Evolutionary conservation across 177 flowering plant genomes (phyloP), one percentile per base, ranked within the genome.

Genomic region (Vitis hybrid): DNA sequence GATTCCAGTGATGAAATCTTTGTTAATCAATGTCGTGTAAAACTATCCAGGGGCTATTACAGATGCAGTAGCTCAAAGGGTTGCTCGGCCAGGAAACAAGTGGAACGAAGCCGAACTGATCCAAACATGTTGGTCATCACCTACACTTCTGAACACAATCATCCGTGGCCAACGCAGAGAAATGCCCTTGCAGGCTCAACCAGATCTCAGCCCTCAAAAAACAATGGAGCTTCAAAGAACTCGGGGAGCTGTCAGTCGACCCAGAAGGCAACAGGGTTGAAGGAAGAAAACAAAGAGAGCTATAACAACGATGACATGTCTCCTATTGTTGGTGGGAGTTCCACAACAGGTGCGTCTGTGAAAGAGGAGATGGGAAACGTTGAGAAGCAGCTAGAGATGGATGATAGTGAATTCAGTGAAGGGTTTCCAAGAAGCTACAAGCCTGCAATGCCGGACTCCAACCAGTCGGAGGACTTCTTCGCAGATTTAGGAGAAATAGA

Each of bases 21-120:
- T 2, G 13, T 56, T 56, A 32, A 4, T 32, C 63, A 39, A 49
- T 39, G n/a, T 39, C 7, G 45, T 39, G 7, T 39, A 39, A 39
- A 39, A 39, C 45, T 39, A 39, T 39, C 45, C 45, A 92, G 98
- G 85, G 94, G 98, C 4, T 93, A 93, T 79, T 93, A 93, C 62
- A 88, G 97, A 80, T 93, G 98, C 80, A 93, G 98, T 72, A 91
- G 97, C 74, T 91, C 98, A 15, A 93, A 93, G 77, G 98, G 98
- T 18, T 93, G 98, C 67, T 86, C 91, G 10, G 98, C 98, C 39
- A 86, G 98, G 69, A 93, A 93, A 76, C 98, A 93, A 79, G 98
- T 93, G 2, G 98, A 93, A 79, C 60, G 97, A 48, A 91, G 98
- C 83, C 74, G 97, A 65, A 85, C 89, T 1, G 98, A 93, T 80